Evolutionary conservation across 2,329 filamentous ascomycete species (phyloP), one percentile per base, ranked within the genome.

Genomic region (Colletotrichum liriopes): DNA sequence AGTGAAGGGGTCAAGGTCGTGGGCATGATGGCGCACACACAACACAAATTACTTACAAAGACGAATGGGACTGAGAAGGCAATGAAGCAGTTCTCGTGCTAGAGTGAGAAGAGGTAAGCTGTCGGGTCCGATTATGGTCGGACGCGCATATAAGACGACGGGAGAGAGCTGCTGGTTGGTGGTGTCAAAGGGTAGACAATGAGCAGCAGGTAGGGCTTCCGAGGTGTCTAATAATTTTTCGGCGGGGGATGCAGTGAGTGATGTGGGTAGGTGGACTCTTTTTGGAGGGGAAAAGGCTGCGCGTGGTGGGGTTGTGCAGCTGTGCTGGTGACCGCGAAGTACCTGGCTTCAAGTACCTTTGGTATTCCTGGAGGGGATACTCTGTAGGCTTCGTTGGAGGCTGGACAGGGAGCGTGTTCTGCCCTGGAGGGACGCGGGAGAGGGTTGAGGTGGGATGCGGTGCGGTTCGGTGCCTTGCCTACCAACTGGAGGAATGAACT

Each of bases 161-260:
- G 23, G 49, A 64, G 51, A 55, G 37, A 43, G 49, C 37, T 54
- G 56, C 43, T 51, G 55, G 37, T 43, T 37, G 51, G 35, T 58
- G 62, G 51, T 41, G 58, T 26, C 39, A 41, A 47, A 55, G 47
- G 39, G 51, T 35, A 47, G 62, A 16, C 45, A 62, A 45, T 35
- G 52, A 60, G 52, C 55, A 55, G 43, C 45, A 72, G 65, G 65
- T 72, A 72, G 69, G 69, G 69, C 65, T 72, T 72, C 69, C 69
- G 65, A 69, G 65, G 69, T 72, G 65, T 72, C 65, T 72, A 72
- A 72, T 69, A 72, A 69, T 64, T 72, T 72, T 72, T 72, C 69
- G 65, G 69, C 69, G 65, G 69, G 59, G 69, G 66, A 72, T 59
- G 65, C 65, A 72, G 65, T 69, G 35, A 60, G 59, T 72, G 65